phyloP scores from a whole-genome alignment of 139 green algal genomes.

The Raphidocelis subcapitata region DNA sequence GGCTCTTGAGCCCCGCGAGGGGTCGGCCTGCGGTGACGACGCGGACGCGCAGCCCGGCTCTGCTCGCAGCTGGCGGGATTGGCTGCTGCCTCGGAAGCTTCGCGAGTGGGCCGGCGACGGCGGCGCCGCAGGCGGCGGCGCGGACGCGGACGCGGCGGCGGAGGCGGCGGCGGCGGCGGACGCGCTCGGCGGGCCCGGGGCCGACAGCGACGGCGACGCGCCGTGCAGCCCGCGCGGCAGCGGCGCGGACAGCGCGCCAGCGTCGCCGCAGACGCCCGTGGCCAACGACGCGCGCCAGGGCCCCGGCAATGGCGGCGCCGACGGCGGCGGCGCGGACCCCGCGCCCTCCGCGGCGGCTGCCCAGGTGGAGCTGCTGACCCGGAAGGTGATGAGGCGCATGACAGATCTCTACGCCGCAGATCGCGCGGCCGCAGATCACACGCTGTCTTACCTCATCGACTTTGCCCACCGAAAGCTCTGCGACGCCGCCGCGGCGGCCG shows the following conservation, averaged over 20 bases:
- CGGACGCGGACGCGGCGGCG: background rate
- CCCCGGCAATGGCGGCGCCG: background rate
- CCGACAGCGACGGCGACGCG: background rate
- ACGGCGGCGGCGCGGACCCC: background rate
- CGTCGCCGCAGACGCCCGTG: constrained; percentile 3
- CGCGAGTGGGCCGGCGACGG: constrained; percentile 23
- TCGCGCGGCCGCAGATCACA: constrained; percentile 35
- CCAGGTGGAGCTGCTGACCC: background rate
- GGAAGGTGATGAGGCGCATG: constrained; percentile 52
- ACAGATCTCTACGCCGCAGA: constrained; percentile 37
- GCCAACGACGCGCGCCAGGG: constrained; percentile 9
- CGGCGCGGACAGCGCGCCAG: background rate
- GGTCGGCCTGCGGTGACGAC: too few relatives aligned
- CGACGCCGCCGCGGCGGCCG: background rate
- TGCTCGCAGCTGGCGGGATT: constrained; percentile 22
- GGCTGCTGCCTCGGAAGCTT: constrained; percentile 31
- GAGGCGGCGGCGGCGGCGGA: background rate
- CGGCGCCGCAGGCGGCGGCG: background rate
- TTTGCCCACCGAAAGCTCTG: constrained; percentile 54
- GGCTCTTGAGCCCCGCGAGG: too few relatives aligned
- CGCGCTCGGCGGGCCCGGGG: background rate
- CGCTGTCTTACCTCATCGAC: constrained; percentile 46
- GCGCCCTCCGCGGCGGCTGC: constrained; percentile 1
- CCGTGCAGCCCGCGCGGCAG: background rate
- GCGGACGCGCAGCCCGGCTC: constrained; percentile 2